Evolutionary conservation across 305 asterid species (phyloP), one percentile per base, ranked within the genome.

Genomic region (Rubia balearica): DNA sequence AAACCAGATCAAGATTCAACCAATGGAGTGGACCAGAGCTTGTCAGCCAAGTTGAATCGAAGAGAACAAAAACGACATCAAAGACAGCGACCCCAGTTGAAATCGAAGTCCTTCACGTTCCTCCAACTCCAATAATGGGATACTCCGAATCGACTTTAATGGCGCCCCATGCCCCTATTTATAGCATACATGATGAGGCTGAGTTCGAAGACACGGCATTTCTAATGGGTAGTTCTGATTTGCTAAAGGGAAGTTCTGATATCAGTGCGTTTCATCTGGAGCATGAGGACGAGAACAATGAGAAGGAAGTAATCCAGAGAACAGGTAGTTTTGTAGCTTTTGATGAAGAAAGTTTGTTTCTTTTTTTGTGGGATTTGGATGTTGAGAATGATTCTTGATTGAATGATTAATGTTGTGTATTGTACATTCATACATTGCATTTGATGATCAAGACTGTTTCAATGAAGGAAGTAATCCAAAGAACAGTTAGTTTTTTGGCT

Each of bases 401-500:
- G 9, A 41, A 41, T 41, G 45, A 41, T 41, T n/a, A n/a, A 41
- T 41, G 9, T 41, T 41, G 45, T 41, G 45, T 41, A 8, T 6
- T 41, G 57, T 49, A 17, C 57, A 48, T 48, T 48, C n/a, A n/a
- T n/a, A n/a, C n/a, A 30, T 30, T 30, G 57, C 57, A 14, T 49
- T 49, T 49, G 57, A 16, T 49, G 16, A 17, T 17, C 57, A 14
- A 17, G 57, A 5, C 57, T 5, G 21, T 16, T 51, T 51, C 10
- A 6, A 6, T 41, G 0, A 40, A 73, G 12, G 55, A 43, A 30
- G 62, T 13, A 57, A 33, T 43, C 55, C 67, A 70, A n/a, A 70
- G 74, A 75, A 75, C 75, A 10, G 79, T 75, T 64, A 62, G n/a
- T 10, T 38, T 17, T 17, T 7, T 36, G 4, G 49, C 14, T 61